Evolutionary conservation across 2,329 filamentous ascomycete genomes (phyloP).

Genomic region (Diplocarpon mali): DNA sequence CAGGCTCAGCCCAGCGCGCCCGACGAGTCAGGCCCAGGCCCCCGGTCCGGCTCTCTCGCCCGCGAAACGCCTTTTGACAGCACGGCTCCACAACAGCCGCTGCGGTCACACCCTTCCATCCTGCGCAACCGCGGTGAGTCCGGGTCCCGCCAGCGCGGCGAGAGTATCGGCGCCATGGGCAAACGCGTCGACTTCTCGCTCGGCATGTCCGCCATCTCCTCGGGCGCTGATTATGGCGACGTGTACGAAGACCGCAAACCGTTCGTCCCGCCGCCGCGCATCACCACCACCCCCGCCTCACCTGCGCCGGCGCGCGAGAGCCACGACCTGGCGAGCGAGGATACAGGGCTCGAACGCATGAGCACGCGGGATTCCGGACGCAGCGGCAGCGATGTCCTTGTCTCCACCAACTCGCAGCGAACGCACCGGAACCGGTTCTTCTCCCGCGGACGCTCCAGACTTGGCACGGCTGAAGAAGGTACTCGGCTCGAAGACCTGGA

Average conservation of each 20-base stretch:
- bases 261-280: slow-evolving; percentile 30
- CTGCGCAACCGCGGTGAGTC: slow-evolving; percentile 38
- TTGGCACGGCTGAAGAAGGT: slow-evolving; percentile 19
- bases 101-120: slow-evolving; percentile 36
- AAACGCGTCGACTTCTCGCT: slow-evolving; percentile 61
- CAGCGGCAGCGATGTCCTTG: slow-evolving; percentile 25
- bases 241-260: slow-evolving; percentile 46
- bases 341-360: slow-evolving; percentile 12
- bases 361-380: slow-evolving; percentile 12
- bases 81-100: slow-evolving; percentile 20
- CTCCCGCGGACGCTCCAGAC: slow-evolving; percentile 32
- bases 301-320: slow-evolving; percentile 5
- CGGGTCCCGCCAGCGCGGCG: slow-evolving; percentile 38
- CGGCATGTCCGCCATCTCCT: slow-evolving; percentile 49
- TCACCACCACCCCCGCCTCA: slow-evolving; percentile 27
- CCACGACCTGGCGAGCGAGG: slow-evolving; percentile 11
- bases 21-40: slow-evolving; percentile 18
- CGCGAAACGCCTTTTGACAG: slow-evolving; percentile 30
- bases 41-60: slow-evolving; percentile 23
- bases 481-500: slow-evolving; percentile 24
- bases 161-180: slow-evolving; percentile 45
- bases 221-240: slow-evolving; percentile 50
- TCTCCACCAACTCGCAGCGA: slow-evolving; percentile 25
- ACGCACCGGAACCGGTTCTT: slow-evolving; percentile 52
- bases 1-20: slow-evolving; percentile 1